Evolutionary conservation across 2,329 filamentous ascomycete species (phyloP).

Genomic region (Diaporthe sp.): DNA sequence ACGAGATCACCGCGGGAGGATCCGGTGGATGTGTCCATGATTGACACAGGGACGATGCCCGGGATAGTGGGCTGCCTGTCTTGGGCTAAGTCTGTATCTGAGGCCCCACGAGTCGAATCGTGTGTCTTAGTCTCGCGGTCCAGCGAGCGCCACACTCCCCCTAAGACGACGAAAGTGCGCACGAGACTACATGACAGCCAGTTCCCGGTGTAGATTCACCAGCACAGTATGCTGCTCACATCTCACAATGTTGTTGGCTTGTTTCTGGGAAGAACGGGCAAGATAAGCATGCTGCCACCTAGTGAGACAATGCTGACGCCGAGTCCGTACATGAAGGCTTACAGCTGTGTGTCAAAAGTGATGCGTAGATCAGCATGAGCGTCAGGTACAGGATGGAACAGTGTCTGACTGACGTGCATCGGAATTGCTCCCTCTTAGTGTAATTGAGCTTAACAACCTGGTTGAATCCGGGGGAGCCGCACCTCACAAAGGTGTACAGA

Average conservation of each 20-base stretch:
- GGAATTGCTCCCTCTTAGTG: not conserved
- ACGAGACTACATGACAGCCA: not conserved
- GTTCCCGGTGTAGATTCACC: not conserved
- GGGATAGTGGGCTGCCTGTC: slow-evolving; percentile 8
- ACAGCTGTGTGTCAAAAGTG: not conserved
- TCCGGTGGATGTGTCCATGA: slow-evolving; percentile 21
- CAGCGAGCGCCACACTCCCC: slow-evolving; percentile 8
- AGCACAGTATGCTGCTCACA: slow-evolving; percentile 1
- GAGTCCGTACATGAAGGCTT: not conserved
- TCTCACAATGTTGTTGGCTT: not conserved
- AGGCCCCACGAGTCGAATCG: slow-evolving; percentile 4
- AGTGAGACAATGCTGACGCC: slow-evolving; percentile 20
- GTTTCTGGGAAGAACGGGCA: not conserved
- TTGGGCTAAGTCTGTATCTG: slow-evolving; percentile 11
- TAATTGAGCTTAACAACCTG: not conserved
- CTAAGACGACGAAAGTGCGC: not conserved
- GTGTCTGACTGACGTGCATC: not conserved
- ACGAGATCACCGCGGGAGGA: slow-evolving; percentile 24
- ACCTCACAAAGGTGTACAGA: not conserved
- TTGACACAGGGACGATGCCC: slow-evolving; percentile 16
- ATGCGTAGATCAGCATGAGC: not conserved
- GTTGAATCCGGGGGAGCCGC: no score
- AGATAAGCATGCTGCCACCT: not conserved
- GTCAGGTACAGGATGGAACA: not conserved
- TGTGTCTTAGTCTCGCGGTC: not conserved